Evolutionary conservation across 129 eudicot species (phyloP).

Genomic region (Chrysanthemum makinoi): DNA sequence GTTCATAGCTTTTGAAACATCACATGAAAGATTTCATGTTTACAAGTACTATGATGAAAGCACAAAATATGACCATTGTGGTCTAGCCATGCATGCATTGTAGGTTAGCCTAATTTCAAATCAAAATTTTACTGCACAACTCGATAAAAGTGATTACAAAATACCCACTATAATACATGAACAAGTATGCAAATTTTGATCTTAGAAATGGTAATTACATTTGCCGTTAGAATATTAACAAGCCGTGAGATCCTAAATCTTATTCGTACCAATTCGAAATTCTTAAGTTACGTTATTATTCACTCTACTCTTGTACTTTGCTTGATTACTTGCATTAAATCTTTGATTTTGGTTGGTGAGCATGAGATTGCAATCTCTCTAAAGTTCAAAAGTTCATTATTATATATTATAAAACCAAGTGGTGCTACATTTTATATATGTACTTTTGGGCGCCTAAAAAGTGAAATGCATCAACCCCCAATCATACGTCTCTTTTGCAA

Average conservation of each 20-base stretch:
- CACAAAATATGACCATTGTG: too few species aligned
- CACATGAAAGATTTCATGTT: too few species aligned
- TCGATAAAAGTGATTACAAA: too few species aligned
- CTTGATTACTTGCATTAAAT: neutral
- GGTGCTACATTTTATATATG: conserved; percentile 21
- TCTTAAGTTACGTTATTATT: too few species aligned
- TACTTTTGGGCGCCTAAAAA: conserved; percentile 24
- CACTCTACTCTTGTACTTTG: neutral
- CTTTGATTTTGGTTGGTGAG: neutral
- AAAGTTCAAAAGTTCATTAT: neutral
- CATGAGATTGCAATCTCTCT: conserved; percentile 4
- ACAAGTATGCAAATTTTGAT: too few species aligned
- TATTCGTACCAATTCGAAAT: neutral
- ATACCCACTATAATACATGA: too few species aligned
- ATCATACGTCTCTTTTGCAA: conserved; percentile 3
- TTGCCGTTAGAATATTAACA: too few species aligned
- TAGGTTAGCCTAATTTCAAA: too few species aligned
- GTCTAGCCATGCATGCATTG: too few species aligned
- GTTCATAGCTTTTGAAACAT: neutral
- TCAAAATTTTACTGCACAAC: too few species aligned
- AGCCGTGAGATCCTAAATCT: neutral
- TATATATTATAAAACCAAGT: neutral
- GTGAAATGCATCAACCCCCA: conserved; percentile 6
- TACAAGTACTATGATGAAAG: too few species aligned
- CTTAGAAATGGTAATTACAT: too few species aligned